Evolutionary conservation across 257 asterid species (phyloP).

Genomic region (Ilex aquifolium): DNA sequence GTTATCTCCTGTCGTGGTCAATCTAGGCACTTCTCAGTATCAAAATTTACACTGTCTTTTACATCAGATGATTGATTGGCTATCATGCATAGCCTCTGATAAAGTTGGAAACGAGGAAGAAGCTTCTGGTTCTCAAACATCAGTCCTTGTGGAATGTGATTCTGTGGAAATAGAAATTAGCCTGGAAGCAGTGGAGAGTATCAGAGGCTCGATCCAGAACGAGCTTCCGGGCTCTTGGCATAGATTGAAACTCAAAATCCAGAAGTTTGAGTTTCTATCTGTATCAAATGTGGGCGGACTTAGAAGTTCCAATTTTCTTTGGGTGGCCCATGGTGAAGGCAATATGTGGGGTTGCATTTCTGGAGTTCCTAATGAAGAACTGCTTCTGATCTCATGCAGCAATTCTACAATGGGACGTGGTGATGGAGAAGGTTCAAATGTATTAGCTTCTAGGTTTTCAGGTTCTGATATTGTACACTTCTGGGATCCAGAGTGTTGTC

Average conservation of each 20-base stretch:
- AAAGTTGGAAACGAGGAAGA: slow-evolving; percentile 31
- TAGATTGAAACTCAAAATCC: slow-evolving; percentile 54
- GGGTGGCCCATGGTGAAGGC: slow-evolving; percentile 74
- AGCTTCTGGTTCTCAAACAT: slow-evolving; percentile 47
- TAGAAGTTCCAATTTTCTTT: slow-evolving; percentile 53
- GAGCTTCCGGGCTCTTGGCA: slow-evolving; percentile 95
- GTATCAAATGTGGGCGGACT: slow-evolving; percentile 79
- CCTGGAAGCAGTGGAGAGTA: slow-evolving; percentile 40
- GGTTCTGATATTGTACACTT: slow-evolving; percentile 69
- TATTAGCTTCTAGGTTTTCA: slow-evolving; percentile 57
- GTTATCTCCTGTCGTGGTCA: slow-evolving; percentile 49
- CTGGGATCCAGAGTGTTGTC: slow-evolving; percentile 56
- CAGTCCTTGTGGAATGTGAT: slow-evolving; percentile 65
- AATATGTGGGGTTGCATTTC: slow-evolving; percentile 73
- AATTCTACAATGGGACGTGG: slow-evolving; percentile 83
- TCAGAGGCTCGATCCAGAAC: slow-evolving; percentile 37
- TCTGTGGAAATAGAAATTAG: slow-evolving; percentile 43
- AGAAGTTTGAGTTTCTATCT: slow-evolving; percentile 62
- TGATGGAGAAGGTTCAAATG: slow-evolving; percentile 87
- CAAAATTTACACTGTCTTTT: slow-evolving; percentile 46
- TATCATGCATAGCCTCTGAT: slow-evolving; percentile 38
- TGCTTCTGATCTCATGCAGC: slow-evolving; percentile 77
- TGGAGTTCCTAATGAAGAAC: slow-evolving; percentile 49
- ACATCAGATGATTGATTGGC: slow-evolving; percentile 39
- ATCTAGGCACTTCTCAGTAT: slow-evolving; percentile 46